Base-by-base conservation (phyloP, 1,284 basidiomycete genomes). In the Sutorius eximius region DNA sequence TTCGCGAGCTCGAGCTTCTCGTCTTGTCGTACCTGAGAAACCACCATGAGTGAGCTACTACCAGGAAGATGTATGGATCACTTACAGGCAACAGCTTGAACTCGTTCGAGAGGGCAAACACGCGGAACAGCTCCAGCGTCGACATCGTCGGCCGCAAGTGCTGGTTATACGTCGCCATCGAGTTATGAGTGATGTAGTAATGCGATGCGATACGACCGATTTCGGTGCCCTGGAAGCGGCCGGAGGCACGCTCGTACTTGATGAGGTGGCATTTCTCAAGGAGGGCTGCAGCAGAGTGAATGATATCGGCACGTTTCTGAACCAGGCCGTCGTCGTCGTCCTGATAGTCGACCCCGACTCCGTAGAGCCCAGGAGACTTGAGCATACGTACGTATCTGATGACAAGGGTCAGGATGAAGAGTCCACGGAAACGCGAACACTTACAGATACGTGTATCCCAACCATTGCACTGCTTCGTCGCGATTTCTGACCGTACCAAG, bases 381-480 rank as follows among this genome's bases (percentile, higher is more conserved):
- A 99, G 83, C 93, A 98, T 97, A 42, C 95, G 91, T n/a, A 98
- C 92, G 67, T 98, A 99, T 48, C 92, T 68, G 13, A 20, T 7
- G 16, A 32, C 4, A 86, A 45, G 8, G 9, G 44, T 56, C 55
- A 55, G 43, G 18, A 58, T 8, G 58, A 52, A 51, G 40, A 47
- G 15, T 61, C 40, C 16, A 34, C 20, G 6, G n/a, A 0, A 15
- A 22, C 22, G 40, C 24, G 53, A 52, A 9, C n/a, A 80, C 90
- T 66, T 66, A 93, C 89, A 95, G 72, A 71, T 97, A 97, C 0
- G 93, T 96, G 70, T 96, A 97, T 0, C 94, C 93, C 16, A 97
- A 75, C 96, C 96, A 99, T 64, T 98, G 93, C 1, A 98, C 95
- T 15, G 95, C 97, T 71, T 99, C 96, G 66, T 99, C 95, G 29